Evolutionary conservation across 148 eudicot species (phyloP), one percentile per base, ranked within the genome.

Genomic region (Bassia scoparia): DNA sequence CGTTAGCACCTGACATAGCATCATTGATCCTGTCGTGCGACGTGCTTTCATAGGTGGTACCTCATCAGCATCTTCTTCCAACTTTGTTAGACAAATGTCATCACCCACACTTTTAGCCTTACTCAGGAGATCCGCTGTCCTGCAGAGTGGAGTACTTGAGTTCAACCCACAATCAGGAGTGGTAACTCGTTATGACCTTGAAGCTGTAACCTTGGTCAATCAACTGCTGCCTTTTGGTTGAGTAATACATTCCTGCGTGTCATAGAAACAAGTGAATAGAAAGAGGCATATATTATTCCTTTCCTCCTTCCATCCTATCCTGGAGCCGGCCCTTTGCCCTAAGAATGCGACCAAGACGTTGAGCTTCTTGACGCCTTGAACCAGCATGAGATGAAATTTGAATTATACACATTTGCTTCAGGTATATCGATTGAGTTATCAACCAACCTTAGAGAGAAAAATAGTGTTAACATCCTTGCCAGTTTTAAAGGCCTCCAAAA

Each of bases 241-340:
- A 95, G 77, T 95, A 95, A 78, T 95, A 95, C 98, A 95, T 76
- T 91, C 97, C 91, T 94, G 98, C 31, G 98, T 91, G 84, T 91
- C 98, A 8, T 95, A 35, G 98, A 95, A 38, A 95, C 98, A 68
- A 95, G 96, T 37, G 98, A 95, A 81, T 95, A 95, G 81, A 91
- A 95, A 79, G 91, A 91, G 52, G 98, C 98, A 81, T 95, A 76
- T 95, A 91, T 81, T 91, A 96, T 70, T 95, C 98, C 77, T 91
- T 91, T 69, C 98, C 98, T 21, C 98, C 98, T n/a, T 93, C 90
- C 89, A 91, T 72, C 77, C 98, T 85, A 81, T 95, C 98, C 78
- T 95, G 92, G 79, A 84, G 81, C 67, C 88, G 88, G 71, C 98
- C 98, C 98, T 95, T 94, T 96, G 89, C 91, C 97, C 88, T 97